Percentiles rank a stretch among this genome's conserved stretches.
These are phyloP conservation scores for Phialocephala subalpina DNA, from an alignment of 2,329 filamentous ascomycete species.

Conservation along the genomic window DNA sequence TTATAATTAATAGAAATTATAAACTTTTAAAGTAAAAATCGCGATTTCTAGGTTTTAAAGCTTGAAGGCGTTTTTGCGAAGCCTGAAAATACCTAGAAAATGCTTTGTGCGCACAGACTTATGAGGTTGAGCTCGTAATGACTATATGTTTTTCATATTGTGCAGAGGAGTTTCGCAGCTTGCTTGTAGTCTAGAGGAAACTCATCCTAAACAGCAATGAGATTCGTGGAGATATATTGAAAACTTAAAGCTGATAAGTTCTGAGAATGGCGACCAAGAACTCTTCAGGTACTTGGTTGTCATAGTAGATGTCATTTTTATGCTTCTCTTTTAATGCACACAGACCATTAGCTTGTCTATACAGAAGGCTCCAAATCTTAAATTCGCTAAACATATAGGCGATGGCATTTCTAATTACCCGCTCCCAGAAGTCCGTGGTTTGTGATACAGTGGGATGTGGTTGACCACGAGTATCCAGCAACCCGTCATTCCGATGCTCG, in stretches of 20 bases:
- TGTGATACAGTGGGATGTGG: slow-evolving; percentile 26
- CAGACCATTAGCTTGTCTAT: slow-evolving; percentile 36
- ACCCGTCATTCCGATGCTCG: slow-evolving; percentile 55
- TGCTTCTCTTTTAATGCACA: slow-evolving; percentile 45
- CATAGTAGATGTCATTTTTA: slow-evolving; percentile 40
- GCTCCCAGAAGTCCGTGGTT: slow-evolving; percentile 47
- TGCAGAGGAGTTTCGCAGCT: not conserved
- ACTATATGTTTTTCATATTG: not conserved
- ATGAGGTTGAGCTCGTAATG: too few species aligned
- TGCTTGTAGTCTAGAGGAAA: not conserved
- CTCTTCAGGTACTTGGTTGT: slow-evolving; percentile 46
- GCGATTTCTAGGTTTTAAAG: too few species aligned
- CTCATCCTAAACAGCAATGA: not conserved
- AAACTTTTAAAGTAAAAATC: too few species aligned
- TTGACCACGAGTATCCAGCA: slow-evolving; percentile 49
- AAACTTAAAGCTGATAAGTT: slow-evolving; percentile 13
- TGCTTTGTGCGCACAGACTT: too few species aligned
- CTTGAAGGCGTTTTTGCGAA: too few species aligned
- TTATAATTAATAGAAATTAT: too few species aligned
- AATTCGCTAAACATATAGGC: slow-evolving; percentile 40
- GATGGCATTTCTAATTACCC: slow-evolving; percentile 41
- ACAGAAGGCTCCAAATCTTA: slow-evolving; percentile 21
- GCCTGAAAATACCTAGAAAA: too few species aligned
- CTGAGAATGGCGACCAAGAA: slow-evolving; percentile 48
- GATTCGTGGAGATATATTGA: not conserved